Base-by-base conservation (phyloP, 1,284 basidiomycete species). In the Naganishia cerealis region DNA sequence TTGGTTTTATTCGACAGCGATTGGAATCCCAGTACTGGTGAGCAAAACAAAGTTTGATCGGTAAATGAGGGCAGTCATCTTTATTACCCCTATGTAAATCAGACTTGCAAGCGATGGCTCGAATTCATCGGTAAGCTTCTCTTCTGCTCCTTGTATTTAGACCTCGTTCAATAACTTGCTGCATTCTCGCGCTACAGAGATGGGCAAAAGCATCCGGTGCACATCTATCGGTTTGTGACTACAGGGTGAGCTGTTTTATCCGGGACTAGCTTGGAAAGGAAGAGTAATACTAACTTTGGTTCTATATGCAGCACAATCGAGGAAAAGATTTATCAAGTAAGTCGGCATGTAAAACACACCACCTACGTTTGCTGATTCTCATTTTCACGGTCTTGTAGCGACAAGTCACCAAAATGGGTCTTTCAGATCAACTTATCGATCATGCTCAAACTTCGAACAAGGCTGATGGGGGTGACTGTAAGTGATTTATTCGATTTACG, bases 101-200 rank as follows among this genome's bases (percentile, higher is more conserved):
- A 73, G 95, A 99, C 79, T 81, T 94, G 18, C 95, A 99, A 79
- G 91, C 95, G 0, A 99, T 99, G 95, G 95, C 94, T 62, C 87
- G 96, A 57, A 97, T 95, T 74, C 92, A 94, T 79, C 86, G 92
- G 92, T 92, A 70, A 70, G 83, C n/a, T 8, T 50, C 21, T 75
- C 15, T 39, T 46, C 1, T 29, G n/a, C n/a, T 12, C 16, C 42
- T 8, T 15, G 7, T 24, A 39, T 3, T 21, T 0, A 16, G n/a
- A n/a, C 16, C 10, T 2, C n/a, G 5, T 7, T 40, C 26, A 10
- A n/a, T 40, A 3, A 59, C 10, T 16, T 69, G 68, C 46, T 71
- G 62, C 70, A 18, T 48, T 43, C 48, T 29, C 72, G 67, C 57
- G 58, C 66, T 53, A 9, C 73, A 94, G 92, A 26, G 95, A 99